Percentiles rank a stretch among this genome's conserved stretches.
phyloP scores from a whole-genome alignment of 768 basidiomycete genomes.

The Panaeolus cyanescens region DNA sequence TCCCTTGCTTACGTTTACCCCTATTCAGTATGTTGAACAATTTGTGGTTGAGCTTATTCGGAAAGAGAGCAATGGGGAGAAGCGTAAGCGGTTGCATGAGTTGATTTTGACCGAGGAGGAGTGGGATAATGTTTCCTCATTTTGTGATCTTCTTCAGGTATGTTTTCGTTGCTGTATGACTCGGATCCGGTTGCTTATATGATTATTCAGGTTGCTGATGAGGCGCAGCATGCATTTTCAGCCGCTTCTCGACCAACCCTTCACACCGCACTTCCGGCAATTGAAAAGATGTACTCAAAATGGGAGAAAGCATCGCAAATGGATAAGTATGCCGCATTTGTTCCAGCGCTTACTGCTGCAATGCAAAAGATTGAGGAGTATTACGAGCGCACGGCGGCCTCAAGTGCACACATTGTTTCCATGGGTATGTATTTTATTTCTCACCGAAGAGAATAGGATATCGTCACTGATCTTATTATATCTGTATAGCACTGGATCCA shows the following conservation, averaged over 20 bases:
- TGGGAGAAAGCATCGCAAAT: constrained; percentile 19
- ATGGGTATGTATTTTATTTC: constrained; percentile 17
- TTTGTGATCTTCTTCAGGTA: constrained; percentile 4
- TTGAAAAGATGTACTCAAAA: constrained; percentile 21
- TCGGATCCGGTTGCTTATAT: not conserved
- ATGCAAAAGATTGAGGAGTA: constrained; percentile 23
- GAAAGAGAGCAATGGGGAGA: constrained; percentile 8
- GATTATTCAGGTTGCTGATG: not conserved
- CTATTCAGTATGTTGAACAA: constrained; percentile 4
- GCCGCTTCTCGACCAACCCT: constrained; percentile 17
- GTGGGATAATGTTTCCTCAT: constrained; percentile 10
- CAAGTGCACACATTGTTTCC: constrained; percentile 26
- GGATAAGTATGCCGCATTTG: constrained; percentile 16
- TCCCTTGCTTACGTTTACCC: no score
- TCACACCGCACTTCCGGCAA: constrained; percentile 23
- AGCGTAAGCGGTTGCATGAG: constrained; percentile 9
- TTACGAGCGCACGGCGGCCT: constrained; percentile 25
- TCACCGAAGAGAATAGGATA: no score
- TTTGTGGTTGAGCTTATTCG: constrained; percentile 8
- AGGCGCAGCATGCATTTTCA: constrained; percentile 21
- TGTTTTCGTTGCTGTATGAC: not conserved
- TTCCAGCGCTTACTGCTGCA: constrained; percentile 16
- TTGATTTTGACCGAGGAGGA: constrained; percentile 2
- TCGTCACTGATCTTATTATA: no score
- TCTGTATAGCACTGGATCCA: constrained; percentile 6